These are phyloP conservation scores for Cinnamomum micranthum DNA, from an alignment of 164 flowering plant species.

Conservation along the genomic window DNA sequence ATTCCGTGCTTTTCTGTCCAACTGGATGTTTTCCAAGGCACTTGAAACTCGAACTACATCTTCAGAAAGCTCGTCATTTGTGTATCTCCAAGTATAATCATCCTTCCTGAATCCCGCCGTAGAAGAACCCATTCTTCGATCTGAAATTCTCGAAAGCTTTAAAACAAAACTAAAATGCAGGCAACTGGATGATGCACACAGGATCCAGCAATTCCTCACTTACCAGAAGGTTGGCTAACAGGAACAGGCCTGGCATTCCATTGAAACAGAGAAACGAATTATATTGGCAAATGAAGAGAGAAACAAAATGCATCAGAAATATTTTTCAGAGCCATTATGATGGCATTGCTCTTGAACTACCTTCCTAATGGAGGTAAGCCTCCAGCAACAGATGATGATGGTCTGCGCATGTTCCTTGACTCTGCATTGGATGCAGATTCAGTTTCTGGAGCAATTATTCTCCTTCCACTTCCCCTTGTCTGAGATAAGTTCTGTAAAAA, in stretches of 20 bases:
- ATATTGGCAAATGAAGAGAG: neutral
- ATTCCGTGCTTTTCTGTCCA: slow-evolving; percentile 94
- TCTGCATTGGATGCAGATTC: slow-evolving; percentile 63
- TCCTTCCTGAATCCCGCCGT: slow-evolving; percentile 72
- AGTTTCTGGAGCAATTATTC: slow-evolving; percentile 40
- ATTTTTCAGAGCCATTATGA: neutral
- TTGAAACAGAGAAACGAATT: neutral
- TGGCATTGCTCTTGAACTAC: slow-evolving; percentile 22
- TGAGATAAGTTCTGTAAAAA: slow-evolving; percentile 63
- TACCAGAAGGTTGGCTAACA: slow-evolving; percentile 72
- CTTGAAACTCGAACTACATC: slow-evolving; percentile 77
- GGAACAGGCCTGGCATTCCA: slow-evolving; percentile 52
- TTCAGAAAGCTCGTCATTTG: slow-evolving; percentile 67
- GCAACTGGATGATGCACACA: neutral
- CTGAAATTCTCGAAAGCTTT: slow-evolving; percentile 30
- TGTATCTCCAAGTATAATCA: slow-evolving; percentile 90
- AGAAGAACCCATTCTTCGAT: slow-evolving; percentile 75
- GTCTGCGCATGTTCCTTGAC: slow-evolving; percentile 53
- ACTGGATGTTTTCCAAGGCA: slow-evolving; percentile 87
- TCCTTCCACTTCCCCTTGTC: slow-evolving; percentile 61
- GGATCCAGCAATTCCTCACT: slow-evolving; percentile 18
- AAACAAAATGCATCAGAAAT: neutral
- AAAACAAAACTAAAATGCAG: slow-evolving; percentile 4
- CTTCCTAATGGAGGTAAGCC: slow-evolving; percentile 96
- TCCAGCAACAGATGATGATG: slow-evolving; percentile 73